Base-by-base conservation (phyloP, 2,329 filamentous ascomycete genomes). In the Alternaria brassicae region DNA sequence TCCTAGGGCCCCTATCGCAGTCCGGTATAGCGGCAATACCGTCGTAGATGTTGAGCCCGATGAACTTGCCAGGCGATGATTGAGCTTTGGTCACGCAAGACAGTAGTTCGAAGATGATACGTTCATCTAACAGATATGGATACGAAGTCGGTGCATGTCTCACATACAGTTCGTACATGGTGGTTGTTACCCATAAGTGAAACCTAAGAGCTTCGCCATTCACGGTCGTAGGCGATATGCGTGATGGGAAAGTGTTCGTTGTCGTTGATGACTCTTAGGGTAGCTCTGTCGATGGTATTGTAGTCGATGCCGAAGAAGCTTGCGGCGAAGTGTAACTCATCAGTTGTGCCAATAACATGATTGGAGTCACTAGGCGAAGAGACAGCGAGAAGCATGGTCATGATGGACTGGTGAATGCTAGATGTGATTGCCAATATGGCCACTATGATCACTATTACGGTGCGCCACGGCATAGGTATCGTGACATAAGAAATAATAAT, bases 21-120 rank as follows among this genome's bases (percentile, higher is more conserved):
- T 77, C 79, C 3, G 81, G 79, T 3, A 86, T 66, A 3, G 80
- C 78, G 1, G 85, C 80, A 27, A 86, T 81, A 8, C 81, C 83
- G 65, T 88, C 85, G 65, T 88, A 88, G 68, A 88, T 80, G 44
- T 84, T 85, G 58, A 87, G 68, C 17, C 85, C 80, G 21, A 88
- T 76, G 60, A 79, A 86, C 4, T 67, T 68, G 3, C 34, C 52
- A 7, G 25, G 30, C 19, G 15, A 12, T 21, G 23, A 21, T 47
- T n/a, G 27, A 15, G 1, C 6, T 6, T 41, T 48, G 3, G 42
- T 61, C 10, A 57, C 50, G 30, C 69, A 87, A 8, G 73, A 73
- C 23, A 87, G 72, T 10, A 85, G 75, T 66, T 88, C 85, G 56
- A 88, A 77, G 40, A 84, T 81, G 40, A 86, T 74, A 21, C 84